Evolutionary conservation across 192 early-diverging fungal genomes (phyloP).

Genomic region (Neocallimastix lanati): DNA sequence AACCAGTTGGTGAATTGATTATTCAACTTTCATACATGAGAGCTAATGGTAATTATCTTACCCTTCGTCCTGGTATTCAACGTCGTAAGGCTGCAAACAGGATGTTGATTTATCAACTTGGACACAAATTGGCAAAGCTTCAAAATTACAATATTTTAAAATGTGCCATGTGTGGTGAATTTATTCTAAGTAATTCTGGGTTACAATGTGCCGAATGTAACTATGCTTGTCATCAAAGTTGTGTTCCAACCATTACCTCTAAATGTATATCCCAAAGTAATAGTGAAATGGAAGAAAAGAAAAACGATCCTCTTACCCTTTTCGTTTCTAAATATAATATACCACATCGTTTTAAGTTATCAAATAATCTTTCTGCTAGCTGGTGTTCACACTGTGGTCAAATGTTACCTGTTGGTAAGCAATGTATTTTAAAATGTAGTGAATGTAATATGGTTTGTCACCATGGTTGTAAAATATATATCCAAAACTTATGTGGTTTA

Average conservation of each 20-base stretch:
- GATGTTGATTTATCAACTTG: conserved; percentile 19
- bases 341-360: conserved; percentile 82
- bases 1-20: neutral
- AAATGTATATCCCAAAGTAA: conserved; percentile 70
- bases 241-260: conserved; percentile 60
- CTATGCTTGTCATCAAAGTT: conserved; percentile 82
- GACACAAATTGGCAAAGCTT: conserved; percentile 81
- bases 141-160: conserved; percentile 94
- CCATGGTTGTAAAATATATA: conserved; percentile 59
- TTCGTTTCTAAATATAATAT: conserved; percentile 68
- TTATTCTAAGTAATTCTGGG: conserved; percentile 75
- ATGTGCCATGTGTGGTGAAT: conserved; percentile 88
- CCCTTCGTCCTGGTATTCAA: neutral
- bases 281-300: conserved; percentile 20
- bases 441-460: conserved; percentile 78
- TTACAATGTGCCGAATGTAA: conserved; percentile 90
- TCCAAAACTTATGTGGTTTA: conserved; percentile 87
- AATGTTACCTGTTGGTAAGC: conserved; percentile 73
- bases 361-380: conserved; percentile 63
- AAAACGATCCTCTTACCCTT: neutral
- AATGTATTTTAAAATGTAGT: conserved; percentile 19
- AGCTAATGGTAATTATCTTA: neutral
- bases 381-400: conserved; percentile 98
- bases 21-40: neutral
- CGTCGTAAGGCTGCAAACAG: neutral